Evolutionary conservation across 108 stramenopile genomes (phyloP).

Genomic region (Aureococcus anophagefferens): DNA sequence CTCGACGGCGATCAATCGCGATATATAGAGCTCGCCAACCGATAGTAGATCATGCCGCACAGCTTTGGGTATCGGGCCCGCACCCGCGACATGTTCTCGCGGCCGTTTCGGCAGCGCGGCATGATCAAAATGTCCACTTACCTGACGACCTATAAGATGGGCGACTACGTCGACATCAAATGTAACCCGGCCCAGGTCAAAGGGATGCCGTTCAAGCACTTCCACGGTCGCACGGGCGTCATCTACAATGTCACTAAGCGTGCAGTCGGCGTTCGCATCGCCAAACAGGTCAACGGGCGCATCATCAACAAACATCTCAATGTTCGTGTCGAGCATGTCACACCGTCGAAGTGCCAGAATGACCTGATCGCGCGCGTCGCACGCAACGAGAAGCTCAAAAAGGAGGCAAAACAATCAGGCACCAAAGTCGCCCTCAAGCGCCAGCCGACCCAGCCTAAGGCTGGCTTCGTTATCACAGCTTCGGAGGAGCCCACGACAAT

Average conservation of each 20-base stretch:
- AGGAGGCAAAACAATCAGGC: constrained; percentile 65
- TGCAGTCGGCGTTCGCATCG: constrained; percentile 90
- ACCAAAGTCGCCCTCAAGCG: constrained; percentile 81
- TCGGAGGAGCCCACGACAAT: constrained; percentile 69
- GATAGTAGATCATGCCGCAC: constrained; percentile 71
- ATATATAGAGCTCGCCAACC: too few species aligned
- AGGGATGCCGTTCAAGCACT: constrained; percentile 99
- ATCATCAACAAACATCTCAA: constrained; percentile 97
- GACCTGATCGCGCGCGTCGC: constrained; percentile 70
- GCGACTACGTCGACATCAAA: constrained; percentile 98
- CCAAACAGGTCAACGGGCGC: constrained; percentile 93
- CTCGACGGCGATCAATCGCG: too few species aligned
- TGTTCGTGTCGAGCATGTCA: constrained; percentile 96
- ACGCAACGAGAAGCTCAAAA: constrained; percentile 71
- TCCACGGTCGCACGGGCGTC: constrained; percentile 98
- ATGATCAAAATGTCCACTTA: constrained; percentile 77
- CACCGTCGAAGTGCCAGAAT: constrained; percentile 86
- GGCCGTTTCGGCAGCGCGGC: constrained; percentile 88
- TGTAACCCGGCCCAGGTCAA: constrained; percentile 94
- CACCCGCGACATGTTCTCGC: constrained; percentile 98
- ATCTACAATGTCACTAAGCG: constrained; percentile 98
- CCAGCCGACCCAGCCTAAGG: constrained; percentile 84
- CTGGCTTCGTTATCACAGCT: constrained; percentile 67
- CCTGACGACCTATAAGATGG: constrained; percentile 77
- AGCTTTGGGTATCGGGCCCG: constrained; percentile 92